These are phyloP conservation scores for Salix exigua DNA, from an alignment of 345 rosid genomes.

Conservation along the genomic window DNA sequence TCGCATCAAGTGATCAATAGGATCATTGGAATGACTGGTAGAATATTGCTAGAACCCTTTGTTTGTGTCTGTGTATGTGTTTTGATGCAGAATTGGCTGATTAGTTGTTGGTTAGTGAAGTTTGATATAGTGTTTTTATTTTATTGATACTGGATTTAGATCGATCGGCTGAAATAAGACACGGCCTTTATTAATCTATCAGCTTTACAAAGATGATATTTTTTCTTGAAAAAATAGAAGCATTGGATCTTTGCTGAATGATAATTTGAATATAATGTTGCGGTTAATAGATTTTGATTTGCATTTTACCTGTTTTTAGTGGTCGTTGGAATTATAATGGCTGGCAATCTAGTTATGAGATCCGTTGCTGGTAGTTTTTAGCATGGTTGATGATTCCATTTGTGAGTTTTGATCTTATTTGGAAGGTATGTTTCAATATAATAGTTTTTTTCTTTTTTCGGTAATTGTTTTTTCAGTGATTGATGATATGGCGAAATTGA, in stretches of 20 bases:
- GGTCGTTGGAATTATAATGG: too few relatives aligned
- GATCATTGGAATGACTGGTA: background rate
- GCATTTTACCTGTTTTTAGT: too few relatives aligned
- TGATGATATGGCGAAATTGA: background rate
- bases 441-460: background rate
- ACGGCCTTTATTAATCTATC: too few relatives aligned
- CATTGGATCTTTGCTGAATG: background rate
- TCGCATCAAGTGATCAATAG: too few relatives aligned
- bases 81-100: background rate
- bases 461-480: background rate
- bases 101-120: background rate
- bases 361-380: constrained; percentile 8
- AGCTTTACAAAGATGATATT: background rate
- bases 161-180: background rate
- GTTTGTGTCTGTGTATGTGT: background rate
- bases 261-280: background rate
- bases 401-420: constrained; percentile 1
- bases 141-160: background rate
- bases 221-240: background rate
- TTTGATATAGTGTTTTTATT: background rate
- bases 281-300: background rate
- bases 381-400: constrained; percentile 11
- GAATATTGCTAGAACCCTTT: background rate
- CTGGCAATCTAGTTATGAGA: too few relatives aligned
- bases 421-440: background rate